phyloP scores from a whole-genome alignment of 371 early-diverging fungal species.

The Capniomyces stellatus region DNA sequence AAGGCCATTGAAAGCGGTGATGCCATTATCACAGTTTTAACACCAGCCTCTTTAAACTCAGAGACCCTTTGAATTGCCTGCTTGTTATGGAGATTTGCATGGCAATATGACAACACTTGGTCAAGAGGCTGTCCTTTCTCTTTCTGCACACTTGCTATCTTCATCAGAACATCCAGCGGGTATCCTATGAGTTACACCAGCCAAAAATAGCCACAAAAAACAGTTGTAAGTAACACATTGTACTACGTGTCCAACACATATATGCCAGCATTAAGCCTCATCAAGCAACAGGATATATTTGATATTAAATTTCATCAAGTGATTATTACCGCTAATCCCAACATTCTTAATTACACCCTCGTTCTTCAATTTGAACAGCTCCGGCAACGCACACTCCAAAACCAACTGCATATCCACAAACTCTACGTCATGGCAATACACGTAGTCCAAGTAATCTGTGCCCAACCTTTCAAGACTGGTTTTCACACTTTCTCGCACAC shows the following conservation, averaged over 20 bases:
- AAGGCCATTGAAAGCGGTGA: constrained; percentile 67
- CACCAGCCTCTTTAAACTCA: constrained; percentile 35
- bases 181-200: constrained; percentile 30
- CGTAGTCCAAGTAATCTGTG: constrained; percentile 55
- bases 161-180: constrained; percentile 44
- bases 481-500: constrained; percentile 32
- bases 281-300: too few relatives aligned
- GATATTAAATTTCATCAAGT: too few relatives aligned
- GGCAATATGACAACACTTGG: constrained; percentile 50
- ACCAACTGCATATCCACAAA: constrained; percentile 39
- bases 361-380: constrained; percentile 43
- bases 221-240: too few relatives aligned
- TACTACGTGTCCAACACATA: too few relatives aligned
- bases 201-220: too few relatives aligned
- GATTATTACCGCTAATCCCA: constrained; percentile 40
- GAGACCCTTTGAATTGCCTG: constrained; percentile 33
- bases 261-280: too few relatives aligned
- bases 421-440: constrained; percentile 64
- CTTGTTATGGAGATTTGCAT: constrained; percentile 53
- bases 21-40: constrained; percentile 41
- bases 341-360: constrained; percentile 47
- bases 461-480: constrained; percentile 43
- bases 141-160: constrained; percentile 41
- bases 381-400: constrained; percentile 37
- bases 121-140: constrained; percentile 43